These are phyloP conservation scores for Xylaria venustula DNA, from an alignment of 495 filamentous ascomycete genomes.

Conservation along the genomic window DNA sequence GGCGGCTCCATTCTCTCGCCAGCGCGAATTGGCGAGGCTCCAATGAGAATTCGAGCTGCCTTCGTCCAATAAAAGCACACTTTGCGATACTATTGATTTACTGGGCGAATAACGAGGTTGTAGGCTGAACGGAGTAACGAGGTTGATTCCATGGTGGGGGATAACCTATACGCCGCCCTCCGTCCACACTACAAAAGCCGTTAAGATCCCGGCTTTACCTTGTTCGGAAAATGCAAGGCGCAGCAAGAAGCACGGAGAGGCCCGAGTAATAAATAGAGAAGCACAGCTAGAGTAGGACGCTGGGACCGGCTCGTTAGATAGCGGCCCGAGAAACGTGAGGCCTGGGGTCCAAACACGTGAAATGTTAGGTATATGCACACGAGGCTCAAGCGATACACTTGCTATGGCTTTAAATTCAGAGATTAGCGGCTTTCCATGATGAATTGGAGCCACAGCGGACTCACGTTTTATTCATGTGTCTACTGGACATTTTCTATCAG, in stretches of 20 bases:
- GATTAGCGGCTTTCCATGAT: neutral
- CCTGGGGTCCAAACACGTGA: neutral
- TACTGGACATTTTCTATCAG: neutral
- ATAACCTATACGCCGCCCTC: too few relatives aligned
- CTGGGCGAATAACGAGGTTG: too few relatives aligned
- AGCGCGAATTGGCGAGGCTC: neutral
- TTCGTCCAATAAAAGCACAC: neutral
- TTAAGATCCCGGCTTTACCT: neutral
- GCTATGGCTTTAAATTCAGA: neutral
- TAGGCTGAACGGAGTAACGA: too few relatives aligned
- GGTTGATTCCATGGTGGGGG: too few relatives aligned
- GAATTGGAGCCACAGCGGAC: neutral
- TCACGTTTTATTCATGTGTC: conserved; percentile 12
- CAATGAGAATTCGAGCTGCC: neutral
- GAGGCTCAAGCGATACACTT: neutral
- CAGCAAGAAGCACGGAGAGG: neutral
- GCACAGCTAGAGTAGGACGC: too few relatives aligned
- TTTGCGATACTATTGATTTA: too few relatives aligned
- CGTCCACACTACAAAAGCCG: neutral
- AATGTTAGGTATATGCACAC: neutral
- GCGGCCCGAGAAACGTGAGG: neutral
- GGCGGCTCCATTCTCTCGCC: neutral
- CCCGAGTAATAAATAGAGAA: neutral
- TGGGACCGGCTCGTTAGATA: too few relatives aligned
- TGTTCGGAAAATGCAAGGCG: neutral